Conservation (phyloP, 192 early-diverging fungal genomes). For the Dissophora ornata region DNA sequence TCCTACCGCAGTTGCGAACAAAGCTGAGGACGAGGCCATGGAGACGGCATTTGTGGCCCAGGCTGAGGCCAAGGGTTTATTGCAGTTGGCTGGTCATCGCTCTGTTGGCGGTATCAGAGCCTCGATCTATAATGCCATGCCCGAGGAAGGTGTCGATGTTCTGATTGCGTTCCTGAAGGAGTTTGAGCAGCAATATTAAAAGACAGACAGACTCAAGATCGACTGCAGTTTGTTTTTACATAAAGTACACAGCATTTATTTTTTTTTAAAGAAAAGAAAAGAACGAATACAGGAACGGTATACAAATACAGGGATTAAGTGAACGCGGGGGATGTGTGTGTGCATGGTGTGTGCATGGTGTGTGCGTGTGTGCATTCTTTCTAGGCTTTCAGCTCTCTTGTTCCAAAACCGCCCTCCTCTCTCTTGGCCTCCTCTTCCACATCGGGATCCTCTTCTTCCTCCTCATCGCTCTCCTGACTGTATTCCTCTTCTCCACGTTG, state of each 20-base stretch:
- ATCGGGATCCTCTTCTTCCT: conserved; percentile 7
- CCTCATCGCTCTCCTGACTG: conserved; percentile 1
- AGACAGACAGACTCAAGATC: background rate
- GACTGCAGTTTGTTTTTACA: too few species aligned
- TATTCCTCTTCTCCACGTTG: background rate
- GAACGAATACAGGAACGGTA: background rate
- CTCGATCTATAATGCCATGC: conserved; percentile 95
- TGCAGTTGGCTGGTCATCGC: conserved; percentile 96
- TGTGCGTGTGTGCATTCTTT: background rate
- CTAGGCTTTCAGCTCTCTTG: conserved; percentile 1
- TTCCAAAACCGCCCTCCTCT: background rate
- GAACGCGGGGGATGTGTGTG: too few species aligned
- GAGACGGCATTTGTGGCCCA: conserved; percentile 85
- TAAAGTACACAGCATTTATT: too few species aligned
- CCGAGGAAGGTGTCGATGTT: conserved; percentile 81
- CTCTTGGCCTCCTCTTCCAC: background rate
- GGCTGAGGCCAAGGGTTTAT: conserved; percentile 81
- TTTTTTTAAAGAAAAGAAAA: conserved; percentile 7
- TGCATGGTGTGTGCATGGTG: too few species aligned
- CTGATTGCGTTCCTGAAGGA: conserved; percentile 85
- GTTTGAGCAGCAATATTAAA: conserved; percentile 72
- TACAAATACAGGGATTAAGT: too few species aligned
- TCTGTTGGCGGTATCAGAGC: conserved; percentile 93
- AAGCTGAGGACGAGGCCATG: conserved; percentile 65
- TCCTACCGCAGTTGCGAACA: conserved; percentile 7